Base-by-base conservation (phyloP, 2,329 filamentous ascomycete species). In the Scorias spongiosa region DNA sequence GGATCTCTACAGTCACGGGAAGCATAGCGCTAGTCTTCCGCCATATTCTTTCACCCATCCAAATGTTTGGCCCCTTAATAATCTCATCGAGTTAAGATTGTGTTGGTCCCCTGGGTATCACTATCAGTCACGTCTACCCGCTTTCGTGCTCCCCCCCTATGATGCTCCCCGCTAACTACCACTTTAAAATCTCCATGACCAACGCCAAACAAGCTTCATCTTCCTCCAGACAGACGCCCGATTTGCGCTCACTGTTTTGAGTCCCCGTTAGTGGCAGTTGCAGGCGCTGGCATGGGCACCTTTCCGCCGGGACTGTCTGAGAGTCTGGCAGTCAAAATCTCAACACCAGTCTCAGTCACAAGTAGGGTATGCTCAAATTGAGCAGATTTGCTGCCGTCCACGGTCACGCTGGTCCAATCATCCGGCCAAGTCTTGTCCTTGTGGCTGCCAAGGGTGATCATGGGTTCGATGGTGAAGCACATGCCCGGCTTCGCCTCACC, bases 401-500 rank as follows among this genome's bases (percentile, higher is more conserved):
- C 76, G 0, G 91, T 98, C 5, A 85, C 84, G 64, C 87, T 94
- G 1, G 91, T 98, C 91, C 91, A 98, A 68, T 96, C 86, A 62
- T 98, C 91, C 0, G 91, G 91, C 91, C 91, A 98, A 0, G 87
- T 96, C 62, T 91, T 82, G 59, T 98, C 91, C 49, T 78, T 78
- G 64, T 94, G 84, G 48, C 84, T 88, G 46, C 91, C 91, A 44
- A 95, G 64, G 36, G 86, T 87, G 60, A 98, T 88, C 91, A 98
- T 98, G 12, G 91, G 91, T 67, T 98, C 91, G 48, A 98, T 98
- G 0, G 91, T 98, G 58, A 98, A 98, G 51, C 87, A 94, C 87
- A 96, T 95, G 43, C 91, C 91, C 0, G 85, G 81, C 68, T 95
- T 95, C 47, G 88, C 91, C 54, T 84, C 79, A 41, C 91, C 91